Evolutionary conservation across 2,329 filamentous ascomycete genomes (phyloP), one percentile per base, ranked within the genome.

Genomic region (Ascochyta pisi): DNA sequence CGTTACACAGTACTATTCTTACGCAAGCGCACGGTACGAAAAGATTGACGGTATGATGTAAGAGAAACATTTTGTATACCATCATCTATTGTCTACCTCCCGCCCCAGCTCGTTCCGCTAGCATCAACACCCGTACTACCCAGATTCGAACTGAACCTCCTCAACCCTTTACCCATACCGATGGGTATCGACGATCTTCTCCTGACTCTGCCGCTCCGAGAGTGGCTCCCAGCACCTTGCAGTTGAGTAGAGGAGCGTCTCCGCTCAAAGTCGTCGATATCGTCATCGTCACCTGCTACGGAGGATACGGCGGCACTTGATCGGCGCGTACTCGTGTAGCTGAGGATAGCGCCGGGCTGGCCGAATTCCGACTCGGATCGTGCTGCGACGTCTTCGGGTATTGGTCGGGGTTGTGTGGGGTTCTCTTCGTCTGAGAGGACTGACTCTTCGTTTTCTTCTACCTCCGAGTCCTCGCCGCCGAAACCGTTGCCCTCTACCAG

Each of bases 401-500:
- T 33, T 9, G 33, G 22, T 23, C 12, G 50, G 5, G 38, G 33
- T 16, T 46, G 47, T 12, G 22, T 42, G 19, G 16, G 59, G 26
- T 60, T 54, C 9, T 64, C 65, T n/a, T 64, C 64, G 19, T 66
- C 63, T 27, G 58, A 48, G 2, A 34, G 1, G 19, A 7, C n/a
- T 5, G 63, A 56, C 6, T 58, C 57, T 1, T 61, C 54, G 22
- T 61, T 65, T 8, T 73, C 71, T 24, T 78, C 77, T 12, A 65
- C 64, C 29, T 77, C 76, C 9, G 66, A 61, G 42, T 78, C 76
- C 27, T 69, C 66, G 22, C 73, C 71, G 13, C 80, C 73, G 75
- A 91, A 79, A 0, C 91, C 91, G 8, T 91, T 86, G 34, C 89
- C 88, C 68, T 96, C 86, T 2, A 87, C 83, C 1, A 96, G 83